Percentiles rank a stretch among this genome's conserved stretches.
phyloP scores from a whole-genome alignment of 495 filamentous ascomycete species.

The Apiosordaria backusii region DNA sequence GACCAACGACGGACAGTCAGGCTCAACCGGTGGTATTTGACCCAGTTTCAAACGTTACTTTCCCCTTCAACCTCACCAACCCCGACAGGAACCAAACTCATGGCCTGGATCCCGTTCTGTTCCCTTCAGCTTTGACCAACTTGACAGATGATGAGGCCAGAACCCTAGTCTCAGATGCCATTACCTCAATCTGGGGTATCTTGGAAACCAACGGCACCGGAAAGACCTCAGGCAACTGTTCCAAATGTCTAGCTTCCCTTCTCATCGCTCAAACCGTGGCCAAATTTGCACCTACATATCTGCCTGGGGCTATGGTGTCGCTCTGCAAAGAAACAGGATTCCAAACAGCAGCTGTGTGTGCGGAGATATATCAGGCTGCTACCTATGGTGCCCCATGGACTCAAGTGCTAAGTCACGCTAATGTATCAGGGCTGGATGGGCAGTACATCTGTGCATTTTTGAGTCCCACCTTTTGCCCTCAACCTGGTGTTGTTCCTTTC shows the following conservation, averaged over 20 bases:
- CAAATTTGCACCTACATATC: conserved; percentile 42
- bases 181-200: conserved; percentile 44
- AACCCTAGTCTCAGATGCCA: conserved; percentile 38
- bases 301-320: conserved; percentile 49
- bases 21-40: conserved; percentile 57
- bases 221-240: conserved; percentile 40
- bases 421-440: conserved; percentile 55
- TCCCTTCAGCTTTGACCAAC: conserved; percentile 42
- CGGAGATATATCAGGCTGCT: conserved; percentile 41
- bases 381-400: conserved; percentile 56
- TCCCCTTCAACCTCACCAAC: conserved; percentile 54
- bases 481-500: conserved; percentile 42
- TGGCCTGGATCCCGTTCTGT: conserved; percentile 50
- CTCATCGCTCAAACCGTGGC: conserved; percentile 50
- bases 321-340: conserved; percentile 49
- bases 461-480: conserved; percentile 44
- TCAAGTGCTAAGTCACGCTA: conserved; percentile 53
- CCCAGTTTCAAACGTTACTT: conserved; percentile 55
- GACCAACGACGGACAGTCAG: conserved; percentile 29
- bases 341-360: conserved; percentile 43
- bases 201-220: conserved; percentile 37
- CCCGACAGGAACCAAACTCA: conserved; percentile 49
- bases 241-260: conserved; percentile 51
- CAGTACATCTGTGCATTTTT: conserved; percentile 56
- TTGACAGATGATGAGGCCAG: conserved; percentile 40